Base-by-base conservation (phyloP, 1,139 yeast genomes). In the Debaryomyces robertsiae region DNA sequence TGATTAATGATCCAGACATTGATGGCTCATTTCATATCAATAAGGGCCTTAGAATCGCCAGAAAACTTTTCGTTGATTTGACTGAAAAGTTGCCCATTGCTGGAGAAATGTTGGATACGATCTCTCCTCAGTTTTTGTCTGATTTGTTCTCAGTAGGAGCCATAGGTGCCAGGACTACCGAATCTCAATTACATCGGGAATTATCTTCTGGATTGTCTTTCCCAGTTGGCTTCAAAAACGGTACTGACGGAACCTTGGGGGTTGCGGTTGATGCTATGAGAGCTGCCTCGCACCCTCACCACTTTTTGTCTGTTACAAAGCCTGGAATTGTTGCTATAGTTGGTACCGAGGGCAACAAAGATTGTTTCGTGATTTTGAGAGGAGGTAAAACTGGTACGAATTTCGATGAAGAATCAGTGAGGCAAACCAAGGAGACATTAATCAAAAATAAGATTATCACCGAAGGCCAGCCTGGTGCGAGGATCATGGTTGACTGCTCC, bases 181-280 rank as follows among this genome's bases (percentile, higher is more conserved):
- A 91, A 68, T 89, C 96, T 27, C 98, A 91, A 69, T 80, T 91
- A 47, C 98, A 91, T 67, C 84, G 98, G 66, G 98, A 91, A 63
- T 78, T 91, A 54, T 95, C 97, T 9, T 89, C 96, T 3, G 98
- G 97, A 29, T 75, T 91, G 37, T 86, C 95, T 11, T 91, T 91
- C 89, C 98, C 98, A 38, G 88, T 91, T 40, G 98, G 98, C 34
- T 91, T 91, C 83, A 91, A 91, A 65, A 91, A 91, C 61, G 97
- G 97, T 59, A 91, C 98, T 30, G 97, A 91, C 61, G 98, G 98
- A 58, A 81, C 90, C 36, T 69, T 91, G 42, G 89, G 87, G 47
- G 97, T 91, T 43, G 95, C 97, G 30, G 75, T 93, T 45, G 98
- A 93, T 61, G 98, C 98, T 35, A 79, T 90, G 63, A 79, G 90